Evolutionary conservation across 1,284 basidiomycete species (phyloP).

Genomic region (Fomitopsis palustris): DNA sequence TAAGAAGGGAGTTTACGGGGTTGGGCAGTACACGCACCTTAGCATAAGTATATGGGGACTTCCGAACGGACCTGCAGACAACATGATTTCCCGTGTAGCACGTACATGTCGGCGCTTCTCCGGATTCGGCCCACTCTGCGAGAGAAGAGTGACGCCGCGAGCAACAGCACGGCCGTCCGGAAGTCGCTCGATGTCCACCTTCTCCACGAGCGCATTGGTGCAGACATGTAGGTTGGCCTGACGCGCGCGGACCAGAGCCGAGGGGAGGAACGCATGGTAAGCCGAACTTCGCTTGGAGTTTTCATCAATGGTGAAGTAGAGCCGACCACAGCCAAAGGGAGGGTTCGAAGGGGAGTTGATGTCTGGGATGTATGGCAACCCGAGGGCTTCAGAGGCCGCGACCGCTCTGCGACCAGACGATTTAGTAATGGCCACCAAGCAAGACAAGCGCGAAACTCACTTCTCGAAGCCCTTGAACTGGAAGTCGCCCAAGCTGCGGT

Average conservation of each 20-base stretch:
- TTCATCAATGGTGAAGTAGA: conserved; percentile 24
- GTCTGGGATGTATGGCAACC: conserved; percentile 24
- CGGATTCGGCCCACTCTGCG: conserved; percentile 4
- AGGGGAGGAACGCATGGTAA: conserved; percentile 27
- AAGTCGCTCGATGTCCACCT: conserved; percentile 7
- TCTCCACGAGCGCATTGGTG: conserved; percentile 21
- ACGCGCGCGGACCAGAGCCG: conserved; percentile 15
- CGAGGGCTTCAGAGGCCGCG: conserved; percentile 6
- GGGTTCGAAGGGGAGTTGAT: conserved; percentile 25
- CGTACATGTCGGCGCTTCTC: conserved; percentile 12
- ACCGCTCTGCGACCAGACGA: not conserved
- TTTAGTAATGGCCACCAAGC: not conserved
- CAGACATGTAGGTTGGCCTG: conserved; percentile 25
- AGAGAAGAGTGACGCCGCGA: conserved; percentile 14
- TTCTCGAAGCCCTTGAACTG: conserved; percentile 13
- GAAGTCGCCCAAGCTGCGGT: conserved; percentile 9
- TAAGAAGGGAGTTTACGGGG: not conserved
- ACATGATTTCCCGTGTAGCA: conserved; percentile 28
- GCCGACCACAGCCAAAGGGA: conserved; percentile 16
- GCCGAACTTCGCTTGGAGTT: conserved; percentile 22
- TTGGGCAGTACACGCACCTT: conserved; percentile 19
- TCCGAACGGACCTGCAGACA: conserved; percentile 30
- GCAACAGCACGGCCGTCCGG: not conserved
- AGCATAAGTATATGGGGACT: conserved; percentile 32
- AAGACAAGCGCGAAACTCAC: not conserved